These are phyloP conservation scores for Neostapfia colusana DNA, from an alignment of 176 grass and related monocot species.

Conservation along the genomic window DNA sequence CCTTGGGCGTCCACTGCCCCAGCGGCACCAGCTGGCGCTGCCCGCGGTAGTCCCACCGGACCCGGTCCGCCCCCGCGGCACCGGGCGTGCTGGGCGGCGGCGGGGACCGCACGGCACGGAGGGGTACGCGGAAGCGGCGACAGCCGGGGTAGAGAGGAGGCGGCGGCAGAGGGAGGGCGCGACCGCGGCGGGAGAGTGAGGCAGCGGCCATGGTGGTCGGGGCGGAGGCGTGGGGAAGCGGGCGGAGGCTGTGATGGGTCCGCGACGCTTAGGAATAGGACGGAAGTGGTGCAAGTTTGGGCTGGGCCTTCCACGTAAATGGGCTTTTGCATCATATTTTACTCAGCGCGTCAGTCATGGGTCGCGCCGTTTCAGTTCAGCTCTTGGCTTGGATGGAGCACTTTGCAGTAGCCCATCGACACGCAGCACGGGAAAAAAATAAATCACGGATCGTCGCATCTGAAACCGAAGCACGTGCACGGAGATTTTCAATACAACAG, in stretches of 20 bases:
- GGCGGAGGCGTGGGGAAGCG: background rate
- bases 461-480: background rate
- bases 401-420: too few relatives aligned
- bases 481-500: too few relatives aligned
- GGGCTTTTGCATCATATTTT: background rate
- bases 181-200: constrained; percentile 55
- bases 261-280: background rate
- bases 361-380: too few relatives aligned
- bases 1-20: constrained; percentile 84
- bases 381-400: too few relatives aligned
- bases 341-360: background rate
- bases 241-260: constrained; percentile 9
- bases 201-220: constrained; percentile 61
- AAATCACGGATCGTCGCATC: background rate
- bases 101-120: background rate
- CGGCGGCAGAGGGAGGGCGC: constrained; percentile 46
- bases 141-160: constrained; percentile 43
- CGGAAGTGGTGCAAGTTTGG: background rate
- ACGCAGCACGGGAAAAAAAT: too few relatives aligned
- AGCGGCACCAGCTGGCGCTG: constrained; percentile 77
- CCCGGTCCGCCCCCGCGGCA: constrained; percentile 50
- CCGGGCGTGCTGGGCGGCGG: constrained; percentile 20
- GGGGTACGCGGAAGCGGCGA: constrained; percentile 23
- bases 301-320: background rate
- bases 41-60: constrained; percentile 92